These are phyloP conservation scores for Coprinopsis marcescibilis DNA, from an alignment of 768 basidiomycete genomes.

Conservation along the genomic window DNA sequence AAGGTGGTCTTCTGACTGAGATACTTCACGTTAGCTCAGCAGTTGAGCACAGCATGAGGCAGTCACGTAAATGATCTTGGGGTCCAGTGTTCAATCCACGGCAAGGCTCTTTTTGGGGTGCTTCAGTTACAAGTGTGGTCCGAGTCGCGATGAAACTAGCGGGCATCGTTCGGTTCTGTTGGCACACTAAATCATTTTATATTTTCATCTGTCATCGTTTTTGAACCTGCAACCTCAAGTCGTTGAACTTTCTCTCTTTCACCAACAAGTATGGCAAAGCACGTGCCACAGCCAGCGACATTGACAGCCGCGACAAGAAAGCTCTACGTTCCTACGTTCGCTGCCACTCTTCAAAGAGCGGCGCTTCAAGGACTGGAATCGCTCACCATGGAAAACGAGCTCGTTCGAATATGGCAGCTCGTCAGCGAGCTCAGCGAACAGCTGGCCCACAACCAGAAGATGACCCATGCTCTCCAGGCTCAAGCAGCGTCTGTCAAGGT, in stretches of 20 bases:
- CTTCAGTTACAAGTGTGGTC: background rate
- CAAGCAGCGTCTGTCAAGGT: constrained; percentile 77
- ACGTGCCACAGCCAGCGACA: constrained; percentile 1
- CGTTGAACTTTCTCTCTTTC: background rate
- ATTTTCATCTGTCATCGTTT: background rate
- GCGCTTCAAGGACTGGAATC: background rate
- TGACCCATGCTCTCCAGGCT: constrained; percentile 59
- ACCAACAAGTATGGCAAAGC: background rate
- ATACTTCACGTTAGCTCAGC: constrained; percentile 17
- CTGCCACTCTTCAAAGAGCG: background rate
- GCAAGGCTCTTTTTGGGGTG: constrained; percentile 8
- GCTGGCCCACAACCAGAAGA: constrained; percentile 74
- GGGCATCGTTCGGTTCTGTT: too few relatives aligned
- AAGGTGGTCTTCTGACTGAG: too few relatives aligned
- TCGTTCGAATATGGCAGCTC: constrained; percentile 72
- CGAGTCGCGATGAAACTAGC: too few relatives aligned
- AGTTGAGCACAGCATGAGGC: constrained; percentile 18
- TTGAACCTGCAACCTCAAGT: too few relatives aligned
- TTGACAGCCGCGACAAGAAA: background rate
- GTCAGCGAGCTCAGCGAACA: constrained; percentile 80
- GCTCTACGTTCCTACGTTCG: background rate
- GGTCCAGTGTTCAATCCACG: constrained; percentile 14
- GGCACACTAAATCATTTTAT: background rate
- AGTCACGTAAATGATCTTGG: constrained; percentile 8
- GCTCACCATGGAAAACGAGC: constrained; percentile 60